A percentile compares a stretch with the other conserved stretches of the same genome.
These are phyloP conservation scores for Boletus sensibilis DNA, from an alignment of 768 basidiomycete genomes.

Conservation along the genomic window DNA sequence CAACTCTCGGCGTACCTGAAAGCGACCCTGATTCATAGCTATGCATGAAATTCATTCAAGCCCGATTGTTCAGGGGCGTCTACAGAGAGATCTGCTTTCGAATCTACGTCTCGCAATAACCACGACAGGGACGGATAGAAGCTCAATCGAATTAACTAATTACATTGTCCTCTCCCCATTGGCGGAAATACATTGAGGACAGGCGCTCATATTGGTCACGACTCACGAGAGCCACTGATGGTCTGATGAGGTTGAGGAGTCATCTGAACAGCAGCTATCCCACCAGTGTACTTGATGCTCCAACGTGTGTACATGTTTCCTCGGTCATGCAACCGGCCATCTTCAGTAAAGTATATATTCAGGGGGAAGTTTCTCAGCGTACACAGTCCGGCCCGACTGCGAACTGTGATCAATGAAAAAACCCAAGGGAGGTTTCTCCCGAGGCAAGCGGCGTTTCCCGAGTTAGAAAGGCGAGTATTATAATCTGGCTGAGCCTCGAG, in stretches of 20 bases:
- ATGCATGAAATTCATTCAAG: conserved; percentile 22
- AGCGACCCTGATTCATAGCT: conserved; percentile 27
- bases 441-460: background rate
- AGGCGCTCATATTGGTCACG: background rate
- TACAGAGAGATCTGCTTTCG: conserved; percentile 16
- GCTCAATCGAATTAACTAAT: conserved; percentile 2
- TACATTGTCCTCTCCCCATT: conserved; percentile 7
- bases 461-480: background rate
- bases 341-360: conserved; percentile 9
- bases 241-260: background rate
- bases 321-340: background rate
- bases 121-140: conserved; percentile 30
- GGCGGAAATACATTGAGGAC: conserved; percentile 22
- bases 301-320: background rate
- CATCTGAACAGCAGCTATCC: background rate
- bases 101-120: conserved; percentile 18
- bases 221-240: background rate
- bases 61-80: conserved; percentile 22
- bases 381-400: background rate
- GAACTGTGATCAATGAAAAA: background rate
- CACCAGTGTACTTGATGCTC: background rate
- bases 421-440: background rate
- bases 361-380: conserved; percentile 3
- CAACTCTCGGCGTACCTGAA: conserved; percentile 16
- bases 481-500: background rate